phyloP scores from a whole-genome alignment of 768 basidiomycete genomes.

The Albatrellus ellisii region DNA sequence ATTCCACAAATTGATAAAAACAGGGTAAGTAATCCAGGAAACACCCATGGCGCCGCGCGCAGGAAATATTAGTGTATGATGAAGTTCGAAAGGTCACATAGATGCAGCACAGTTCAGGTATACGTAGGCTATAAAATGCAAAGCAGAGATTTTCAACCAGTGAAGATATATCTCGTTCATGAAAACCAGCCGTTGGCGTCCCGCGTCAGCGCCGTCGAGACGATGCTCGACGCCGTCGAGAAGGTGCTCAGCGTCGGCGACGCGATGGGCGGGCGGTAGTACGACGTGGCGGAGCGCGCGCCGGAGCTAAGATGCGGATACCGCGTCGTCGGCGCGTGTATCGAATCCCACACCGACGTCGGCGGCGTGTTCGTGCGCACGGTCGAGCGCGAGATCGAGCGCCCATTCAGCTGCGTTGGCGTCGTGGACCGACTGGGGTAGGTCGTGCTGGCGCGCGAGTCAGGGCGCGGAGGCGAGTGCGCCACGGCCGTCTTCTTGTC shows the following conservation, averaged over 20 bases:
- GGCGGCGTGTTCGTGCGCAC: slow-evolving; percentile 35
- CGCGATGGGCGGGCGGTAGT: slow-evolving; percentile 27
- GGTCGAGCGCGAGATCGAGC: slow-evolving; percentile 18
- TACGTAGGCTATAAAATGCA: too few species aligned
- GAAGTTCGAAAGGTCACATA: too few species aligned
- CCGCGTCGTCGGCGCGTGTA: slow-evolving; percentile 32
- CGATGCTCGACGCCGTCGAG: slow-evolving; percentile 47
- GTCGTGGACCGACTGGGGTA: slow-evolving; percentile 40
- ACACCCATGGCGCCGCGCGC: too few species aligned
- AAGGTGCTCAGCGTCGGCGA: slow-evolving; percentile 72
- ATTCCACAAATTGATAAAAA: too few species aligned
- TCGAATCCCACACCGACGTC: slow-evolving; percentile 64
- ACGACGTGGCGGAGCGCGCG: slow-evolving; percentile 18
- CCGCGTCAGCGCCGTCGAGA: slow-evolving; percentile 58
- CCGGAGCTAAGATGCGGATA: slow-evolving; percentile 6
- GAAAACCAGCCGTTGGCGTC: slow-evolving; percentile 74
- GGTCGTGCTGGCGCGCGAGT: slow-evolving; percentile 55
- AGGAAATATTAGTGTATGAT: too few species aligned
- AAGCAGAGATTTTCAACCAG: too few species aligned
- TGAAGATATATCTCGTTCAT: slow-evolving; percentile 23
- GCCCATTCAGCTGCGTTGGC: slow-evolving; percentile 30
- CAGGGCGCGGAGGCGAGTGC: slow-evolving; percentile 46
- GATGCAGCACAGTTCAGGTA: too few species aligned
- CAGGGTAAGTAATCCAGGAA: too few species aligned
- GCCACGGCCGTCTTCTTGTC: slow-evolving; percentile 22